phyloP scores from a whole-genome alignment of 2,329 filamentous ascomycete genomes.

The Aspergillus ochraceoroseus region DNA sequence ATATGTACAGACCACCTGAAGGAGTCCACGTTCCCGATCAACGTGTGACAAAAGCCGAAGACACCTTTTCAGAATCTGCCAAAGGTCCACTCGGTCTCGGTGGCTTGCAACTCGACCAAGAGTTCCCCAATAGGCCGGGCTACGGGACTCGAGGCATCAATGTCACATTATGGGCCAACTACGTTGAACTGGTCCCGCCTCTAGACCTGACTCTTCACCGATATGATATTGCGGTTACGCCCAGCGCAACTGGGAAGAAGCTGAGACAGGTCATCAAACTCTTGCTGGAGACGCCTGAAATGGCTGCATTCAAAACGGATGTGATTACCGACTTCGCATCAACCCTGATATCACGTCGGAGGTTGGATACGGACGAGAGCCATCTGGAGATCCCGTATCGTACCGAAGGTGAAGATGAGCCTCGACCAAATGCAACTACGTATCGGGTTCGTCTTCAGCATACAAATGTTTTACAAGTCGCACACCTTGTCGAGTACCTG shows the following conservation, averaged over 20 bases:
- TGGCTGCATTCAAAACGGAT: slow-evolving; percentile 22
- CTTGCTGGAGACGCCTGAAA: slow-evolving; percentile 41
- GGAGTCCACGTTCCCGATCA: no score
- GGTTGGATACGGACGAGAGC: slow-evolving; percentile 18
- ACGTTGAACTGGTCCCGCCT: no score
- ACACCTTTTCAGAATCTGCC: no score
- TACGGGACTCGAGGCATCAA: no score
- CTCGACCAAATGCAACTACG: slow-evolving; percentile 28
- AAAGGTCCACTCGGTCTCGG: no score
- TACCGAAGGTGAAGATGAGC: slow-evolving; percentile 35
- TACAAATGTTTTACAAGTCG: slow-evolving; percentile 33
- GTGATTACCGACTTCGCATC: slow-evolving; percentile 42
- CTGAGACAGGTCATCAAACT: slow-evolving; percentile 49
- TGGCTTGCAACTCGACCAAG: no score
- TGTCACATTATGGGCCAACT: no score
- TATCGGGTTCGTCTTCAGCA: slow-evolving; percentile 36
- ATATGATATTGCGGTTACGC: no score
- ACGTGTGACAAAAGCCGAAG: no score
- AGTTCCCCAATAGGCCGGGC: no score
- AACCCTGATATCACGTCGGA: slow-evolving; percentile 33
- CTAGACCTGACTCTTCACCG: no score
- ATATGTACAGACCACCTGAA: no score
- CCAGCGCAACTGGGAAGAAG: slow-evolving; percentile 43
- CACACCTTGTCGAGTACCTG: slow-evolving; percentile 46
- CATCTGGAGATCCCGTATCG: slow-evolving; percentile 31